These are phyloP conservation scores for Coelastrella sp. DNA, from an alignment of 139 green algal species.

Conservation along the genomic window DNA sequence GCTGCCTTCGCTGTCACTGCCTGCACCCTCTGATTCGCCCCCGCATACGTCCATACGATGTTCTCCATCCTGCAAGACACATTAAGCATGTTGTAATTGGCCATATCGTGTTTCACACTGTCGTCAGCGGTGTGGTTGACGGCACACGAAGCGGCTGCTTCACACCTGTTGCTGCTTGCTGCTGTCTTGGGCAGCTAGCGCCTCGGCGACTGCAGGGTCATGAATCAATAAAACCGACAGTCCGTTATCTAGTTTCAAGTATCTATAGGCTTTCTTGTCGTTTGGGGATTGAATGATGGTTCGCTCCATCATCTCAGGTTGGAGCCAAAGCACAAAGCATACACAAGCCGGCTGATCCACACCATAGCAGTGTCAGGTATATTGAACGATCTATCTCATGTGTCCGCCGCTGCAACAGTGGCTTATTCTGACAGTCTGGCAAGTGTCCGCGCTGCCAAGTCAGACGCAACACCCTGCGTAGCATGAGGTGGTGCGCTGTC, in stretches of 20 bases:
- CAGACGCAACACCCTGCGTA: too few relatives aligned
- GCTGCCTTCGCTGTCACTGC: not conserved
- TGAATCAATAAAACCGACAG: conserved; percentile 87
- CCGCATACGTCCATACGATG: not conserved
- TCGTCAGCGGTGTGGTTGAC: not conserved
- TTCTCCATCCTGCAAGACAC: not conserved
- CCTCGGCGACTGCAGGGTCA: conserved; percentile 86
- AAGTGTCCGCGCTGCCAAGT: too few relatives aligned
- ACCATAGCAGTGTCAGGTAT: too few relatives aligned
- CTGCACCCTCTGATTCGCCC: not conserved
- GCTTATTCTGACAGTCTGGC: too few relatives aligned
- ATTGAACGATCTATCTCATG: too few relatives aligned
- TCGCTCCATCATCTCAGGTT: not conserved
- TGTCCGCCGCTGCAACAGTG: too few relatives aligned
- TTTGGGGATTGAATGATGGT: conserved; percentile 68
- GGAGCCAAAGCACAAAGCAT: too few relatives aligned
- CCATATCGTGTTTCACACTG: not conserved
- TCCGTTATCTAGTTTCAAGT: conserved; percentile 82
- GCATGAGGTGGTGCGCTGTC: too few relatives aligned
- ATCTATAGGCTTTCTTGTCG: conserved; percentile 81
- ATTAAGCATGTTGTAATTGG: too few relatives aligned
- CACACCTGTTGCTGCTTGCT: not conserved
- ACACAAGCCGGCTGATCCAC: too few relatives aligned
- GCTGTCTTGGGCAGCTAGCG: not conserved
- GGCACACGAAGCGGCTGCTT: not conserved